Evolutionary conservation across 805 yeast species (phyloP), one percentile per base, ranked within the genome.

Genomic region (Wickerhamomyces bovis): DNA sequence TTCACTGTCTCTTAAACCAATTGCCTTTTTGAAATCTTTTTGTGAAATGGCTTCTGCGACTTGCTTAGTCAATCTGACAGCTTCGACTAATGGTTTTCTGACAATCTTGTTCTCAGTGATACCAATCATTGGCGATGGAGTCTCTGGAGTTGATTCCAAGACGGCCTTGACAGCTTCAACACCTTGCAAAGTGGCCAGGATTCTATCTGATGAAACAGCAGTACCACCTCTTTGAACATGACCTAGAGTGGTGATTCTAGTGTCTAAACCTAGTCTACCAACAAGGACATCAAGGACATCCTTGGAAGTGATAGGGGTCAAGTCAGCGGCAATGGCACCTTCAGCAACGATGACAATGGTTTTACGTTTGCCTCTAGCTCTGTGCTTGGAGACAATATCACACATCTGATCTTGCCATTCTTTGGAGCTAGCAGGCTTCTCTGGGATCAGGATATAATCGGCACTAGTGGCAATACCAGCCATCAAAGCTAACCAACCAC

Each of bases 401-500:
- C 79, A 74, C 78, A 85, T 72, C 50, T 85, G 81, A 28, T 77
- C 79, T 54, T 75, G 69, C 95, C 95, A 85, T 56, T 76, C 73
- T 31, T 69, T 68, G 8, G 77, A 70, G 39, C 73, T 70, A 9
- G 89, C 81, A 7, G 94, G 92, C 55, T 78, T 77, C 65, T 85
- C 95, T 16, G 95, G 95, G 53, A 85, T 84, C 58, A 85, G 78
- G 42, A 85, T 81, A 57, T 77, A 85, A 64, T 85, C 95, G 3
- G 95, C 92, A 53, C 89, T 80, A 15, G 89, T 80, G 13, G 89
- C 77, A 49, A 85, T 73, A 53, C 94, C 95, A 16, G 92, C 81
- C 85, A 84, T 80, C 51, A 85, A 69, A 1, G 86, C 92, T 52
- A 85, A 72, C 95, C 95, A 85, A 52, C 95, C 95, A 71, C 95